Percentiles rank a stretch among this genome's conserved stretches.
Conservation (phyloP, 2,329 filamentous ascomycete genomes). For the Cadophora gregata region DNA sequence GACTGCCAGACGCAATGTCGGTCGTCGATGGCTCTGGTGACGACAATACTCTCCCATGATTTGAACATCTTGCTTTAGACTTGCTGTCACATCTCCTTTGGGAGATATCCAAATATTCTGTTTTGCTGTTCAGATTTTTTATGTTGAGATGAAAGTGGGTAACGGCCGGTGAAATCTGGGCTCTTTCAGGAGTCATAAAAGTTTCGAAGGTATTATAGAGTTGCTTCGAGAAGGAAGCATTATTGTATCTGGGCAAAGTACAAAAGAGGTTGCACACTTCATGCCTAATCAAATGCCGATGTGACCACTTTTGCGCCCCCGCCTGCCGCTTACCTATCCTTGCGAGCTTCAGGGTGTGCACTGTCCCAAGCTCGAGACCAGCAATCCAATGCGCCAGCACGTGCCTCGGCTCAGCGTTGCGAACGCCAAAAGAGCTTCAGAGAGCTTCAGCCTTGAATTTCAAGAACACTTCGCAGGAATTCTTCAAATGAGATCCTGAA, state of each 20-base stretch:
- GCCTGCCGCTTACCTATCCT: not conserved
- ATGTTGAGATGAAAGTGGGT: slow-evolving; percentile 24
- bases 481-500: not conserved
- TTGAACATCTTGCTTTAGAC: slow-evolving; percentile 33
- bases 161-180: slow-evolving; percentile 1
- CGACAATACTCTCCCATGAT: slow-evolving; percentile 22
- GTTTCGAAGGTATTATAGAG: slow-evolving; percentile 13
- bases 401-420: not conserved
- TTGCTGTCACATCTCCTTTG: slow-evolving; percentile 29
- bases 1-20: slow-evolving; percentile 9
- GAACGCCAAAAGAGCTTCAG: not conserved
- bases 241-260: slow-evolving; percentile 7
- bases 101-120: slow-evolving; percentile 15
- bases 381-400: not conserved
- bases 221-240: slow-evolving; percentile 12
- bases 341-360: slow-evolving; percentile 6
- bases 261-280: not conserved
- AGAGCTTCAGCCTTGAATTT: too few species aligned
- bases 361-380: too few species aligned
- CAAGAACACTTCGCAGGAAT: too few species aligned
- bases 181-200: slow-evolving; percentile 7
- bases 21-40: slow-evolving; percentile 27
- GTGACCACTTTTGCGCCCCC: not conserved
- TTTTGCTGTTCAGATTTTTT: slow-evolving; percentile 18
- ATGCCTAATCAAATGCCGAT: not conserved